phyloP scores from a whole-genome alignment of 306 rosid genomes.

The Vigna trinervia region DNA sequence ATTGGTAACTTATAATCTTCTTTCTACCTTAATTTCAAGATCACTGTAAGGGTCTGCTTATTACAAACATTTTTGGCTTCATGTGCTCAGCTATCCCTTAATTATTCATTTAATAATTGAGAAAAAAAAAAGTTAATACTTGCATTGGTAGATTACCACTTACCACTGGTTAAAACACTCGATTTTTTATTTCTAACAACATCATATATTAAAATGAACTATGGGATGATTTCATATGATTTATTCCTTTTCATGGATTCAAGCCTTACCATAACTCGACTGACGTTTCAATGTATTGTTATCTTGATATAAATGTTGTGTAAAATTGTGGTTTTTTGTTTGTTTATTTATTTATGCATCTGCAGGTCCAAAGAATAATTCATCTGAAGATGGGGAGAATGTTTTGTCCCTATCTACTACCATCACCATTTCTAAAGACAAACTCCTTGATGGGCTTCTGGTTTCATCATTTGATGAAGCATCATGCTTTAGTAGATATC shows the following conservation, averaged over 20 bases:
- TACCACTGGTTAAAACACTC: slow-evolving; percentile 16
- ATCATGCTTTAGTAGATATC: slow-evolving; percentile 71
- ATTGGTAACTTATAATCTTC: slow-evolving; percentile 26
- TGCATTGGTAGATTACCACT: slow-evolving; percentile 30
- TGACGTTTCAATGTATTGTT: neutral
- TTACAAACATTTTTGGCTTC: neutral
- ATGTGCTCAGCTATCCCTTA: neutral
- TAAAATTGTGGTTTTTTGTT: neutral
- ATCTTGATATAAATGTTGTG: slow-evolving; percentile 6
- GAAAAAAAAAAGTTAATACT: slow-evolving; percentile 15
- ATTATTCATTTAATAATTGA: neutral
- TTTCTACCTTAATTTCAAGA: slow-evolving; percentile 17
- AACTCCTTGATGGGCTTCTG: slow-evolving; percentile 66
- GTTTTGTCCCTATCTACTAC: slow-evolving; percentile 20
- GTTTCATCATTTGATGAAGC: slow-evolving; percentile 59
- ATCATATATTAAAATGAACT: slow-evolving; percentile 18
- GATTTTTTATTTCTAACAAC: slow-evolving; percentile 14
- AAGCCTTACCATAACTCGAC: neutral
- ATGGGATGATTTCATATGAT: slow-evolving; percentile 6
- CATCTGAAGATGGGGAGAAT: slow-evolving; percentile 36
- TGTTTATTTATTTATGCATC: slow-evolving; percentile 26
- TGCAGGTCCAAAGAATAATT: slow-evolving; percentile 41
- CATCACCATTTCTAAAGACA: slow-evolving; percentile 29
- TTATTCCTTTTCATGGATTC: slow-evolving; percentile 6
- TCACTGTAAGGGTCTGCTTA: neutral